Evolutionary conservation across 495 filamentous ascomycete species (phyloP), one percentile per base, ranked within the genome.

Genomic region (Alectoria sarmentosa): DNA sequence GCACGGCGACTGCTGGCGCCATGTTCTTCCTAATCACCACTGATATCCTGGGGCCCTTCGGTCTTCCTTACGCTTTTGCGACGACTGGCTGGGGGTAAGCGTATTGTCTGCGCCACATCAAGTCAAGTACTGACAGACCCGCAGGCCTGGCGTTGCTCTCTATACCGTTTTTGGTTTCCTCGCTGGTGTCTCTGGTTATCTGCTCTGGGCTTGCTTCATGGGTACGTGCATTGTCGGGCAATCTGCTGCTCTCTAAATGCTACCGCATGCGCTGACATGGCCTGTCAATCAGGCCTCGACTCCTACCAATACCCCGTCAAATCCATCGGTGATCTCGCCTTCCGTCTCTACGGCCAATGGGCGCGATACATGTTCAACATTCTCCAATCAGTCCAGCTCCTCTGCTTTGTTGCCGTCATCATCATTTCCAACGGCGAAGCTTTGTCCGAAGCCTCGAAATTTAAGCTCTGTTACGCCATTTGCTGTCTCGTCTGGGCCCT

Each of bases 1-100:
- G 78, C 37, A 80, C 77, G 23, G 77, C 79, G 3, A 77, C 77
- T 9, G 75, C 73, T 69, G 77, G 77, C 28, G 77, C 79, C 36
- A 67, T 79, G 23, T 83, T 84, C 75, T 86, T 79, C 65, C 74
- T 84, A 21, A 82, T 84, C 67, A 83, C 84, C 0, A 87, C 85
- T 15, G 84, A 86, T 65, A 82, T 88, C 64, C 71, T 88, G 30
- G 85, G 84, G 30, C 84, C 84, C 0, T 84, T 79, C 65, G 77
- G 75, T 60, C 73, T 78, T 9, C 80, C 61, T 17, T 75, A 71
- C 61, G 73, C 73, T 15, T 71, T 75, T 41, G 69, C 72, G 28
- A 63, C 70, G 30, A 71, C 73, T 63, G 73, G 73, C 38, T 75
- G 72, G 58, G 73, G 72, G 64, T 66, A 19, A 46, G 62, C 14